Conservation (phyloP, 805 yeast species). For the Metschnikowia arizonensis region DNA sequence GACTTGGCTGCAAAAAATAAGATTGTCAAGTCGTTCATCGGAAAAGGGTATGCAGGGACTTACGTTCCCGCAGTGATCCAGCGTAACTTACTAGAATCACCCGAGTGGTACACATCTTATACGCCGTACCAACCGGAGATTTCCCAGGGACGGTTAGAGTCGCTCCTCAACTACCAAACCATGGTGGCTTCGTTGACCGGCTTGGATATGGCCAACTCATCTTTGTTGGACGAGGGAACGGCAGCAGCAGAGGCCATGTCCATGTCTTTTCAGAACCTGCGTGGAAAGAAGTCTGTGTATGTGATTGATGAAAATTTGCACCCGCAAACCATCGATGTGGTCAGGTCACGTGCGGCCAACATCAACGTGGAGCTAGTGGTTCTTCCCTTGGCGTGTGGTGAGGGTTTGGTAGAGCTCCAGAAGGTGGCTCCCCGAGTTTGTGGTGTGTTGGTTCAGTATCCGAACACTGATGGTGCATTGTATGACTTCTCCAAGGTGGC, state of each 20-base stretch:
- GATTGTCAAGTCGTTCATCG: constrained; percentile 72
- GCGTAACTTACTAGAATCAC: constrained; percentile 86
- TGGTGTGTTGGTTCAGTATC: constrained; percentile 89
- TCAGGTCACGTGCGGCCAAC: constrained; percentile 74
- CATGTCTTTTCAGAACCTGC: constrained; percentile 61
- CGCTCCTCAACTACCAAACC: constrained; percentile 90
- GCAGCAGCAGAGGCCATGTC: constrained; percentile 98
- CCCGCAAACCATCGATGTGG: constrained; percentile 80
- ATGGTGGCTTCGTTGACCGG: constrained; percentile 87
- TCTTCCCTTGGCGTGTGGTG: constrained; percentile 48
- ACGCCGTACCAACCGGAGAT: constrained; percentile 99
- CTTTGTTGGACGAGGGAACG: constrained; percentile 91
- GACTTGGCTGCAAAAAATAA: constrained; percentile 72
- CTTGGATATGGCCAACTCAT: constrained; percentile 90
- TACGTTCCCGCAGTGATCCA: constrained; percentile 86
- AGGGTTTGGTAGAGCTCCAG: constrained; percentile 26
- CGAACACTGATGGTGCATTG: constrained; percentile 73
- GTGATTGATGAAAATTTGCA: constrained; percentile 75
- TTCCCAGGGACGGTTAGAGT: constrained; percentile 92
- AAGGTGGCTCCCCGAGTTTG: constrained; percentile 42
- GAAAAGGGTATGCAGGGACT: constrained; percentile 93
- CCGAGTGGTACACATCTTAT: constrained; percentile 98
- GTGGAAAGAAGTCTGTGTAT: constrained; percentile 64
- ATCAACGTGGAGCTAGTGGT: constrained; percentile 61
- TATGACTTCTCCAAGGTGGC: constrained; percentile 52